phyloP scores from a whole-genome alignment of 108 stramenopile genomes.

The Skeletonema menzelii region DNA sequence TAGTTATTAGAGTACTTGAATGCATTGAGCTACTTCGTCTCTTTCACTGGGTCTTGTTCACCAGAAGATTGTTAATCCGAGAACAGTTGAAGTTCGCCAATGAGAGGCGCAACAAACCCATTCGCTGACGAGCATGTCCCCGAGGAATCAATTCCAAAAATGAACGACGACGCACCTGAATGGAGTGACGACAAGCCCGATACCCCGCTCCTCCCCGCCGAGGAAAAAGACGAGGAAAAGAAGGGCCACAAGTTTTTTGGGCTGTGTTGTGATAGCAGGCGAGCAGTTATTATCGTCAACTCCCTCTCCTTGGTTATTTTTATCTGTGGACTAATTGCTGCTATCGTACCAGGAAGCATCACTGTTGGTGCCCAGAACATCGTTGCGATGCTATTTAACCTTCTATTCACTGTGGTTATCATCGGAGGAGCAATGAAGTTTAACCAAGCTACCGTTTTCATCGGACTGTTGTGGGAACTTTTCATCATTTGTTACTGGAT shows the following conservation, averaged over 20 bases:
- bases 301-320: not conserved
- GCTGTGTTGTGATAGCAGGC: not conserved
- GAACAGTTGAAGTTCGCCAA: no score
- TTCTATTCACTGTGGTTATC: not conserved
- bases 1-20: no score
- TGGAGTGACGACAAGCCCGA: not conserved
- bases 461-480: not conserved
- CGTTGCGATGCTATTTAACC: not conserved
- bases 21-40: no score
- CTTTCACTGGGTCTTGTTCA: no score
- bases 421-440: not conserved
- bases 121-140: not conserved
- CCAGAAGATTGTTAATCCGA: no score
- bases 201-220: not conserved
- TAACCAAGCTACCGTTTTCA: not conserved
- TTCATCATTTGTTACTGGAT: not conserved
- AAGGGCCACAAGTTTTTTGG: conserved; percentile 4
- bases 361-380: not conserved
- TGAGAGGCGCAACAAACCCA: no score
- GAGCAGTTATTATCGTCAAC: not conserved
- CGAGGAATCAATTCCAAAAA: not conserved
- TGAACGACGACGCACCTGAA: not conserved
- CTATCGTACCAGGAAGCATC: not conserved
- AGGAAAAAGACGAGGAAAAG: not conserved
- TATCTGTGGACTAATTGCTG: not conserved